These are phyloP conservation scores for Crassisporium funariophilum DNA, from an alignment of 768 basidiomycete genomes.

Conservation along the genomic window DNA sequence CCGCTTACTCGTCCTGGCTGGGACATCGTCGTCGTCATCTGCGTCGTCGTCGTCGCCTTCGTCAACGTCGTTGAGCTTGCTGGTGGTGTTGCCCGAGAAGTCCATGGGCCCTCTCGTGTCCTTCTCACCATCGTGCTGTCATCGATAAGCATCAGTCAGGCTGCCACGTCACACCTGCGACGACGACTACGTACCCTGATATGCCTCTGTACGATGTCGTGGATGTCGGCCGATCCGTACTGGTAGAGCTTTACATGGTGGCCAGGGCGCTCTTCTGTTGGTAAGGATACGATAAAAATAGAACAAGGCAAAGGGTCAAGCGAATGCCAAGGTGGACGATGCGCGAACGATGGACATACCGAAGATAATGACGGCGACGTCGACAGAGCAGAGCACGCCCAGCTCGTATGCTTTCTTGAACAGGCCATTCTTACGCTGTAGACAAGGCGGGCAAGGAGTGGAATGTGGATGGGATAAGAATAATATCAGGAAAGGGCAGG, in stretches of 20 bases:
- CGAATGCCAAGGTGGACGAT: conserved; percentile 12
- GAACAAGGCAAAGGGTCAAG: conserved; percentile 34
- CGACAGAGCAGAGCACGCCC: conserved; percentile 87
- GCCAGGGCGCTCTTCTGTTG: conserved; percentile 71
- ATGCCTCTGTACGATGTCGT: conserved; percentile 71
- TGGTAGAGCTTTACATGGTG: conserved; percentile 83
- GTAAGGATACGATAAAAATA: conserved; percentile 49
- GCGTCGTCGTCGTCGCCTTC: conserved; percentile 45
- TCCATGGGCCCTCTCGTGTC: conserved; percentile 49
- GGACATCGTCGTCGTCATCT: conserved; percentile 41
- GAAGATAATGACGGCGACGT: conserved; percentile 87
- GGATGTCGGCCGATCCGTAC: conserved; percentile 73
- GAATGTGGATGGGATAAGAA: conserved; percentile 19
- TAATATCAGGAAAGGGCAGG: too few species aligned
- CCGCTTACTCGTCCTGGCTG: conserved; percentile 26
- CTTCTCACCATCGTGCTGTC: conserved; percentile 51
- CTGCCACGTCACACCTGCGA: conserved; percentile 2
- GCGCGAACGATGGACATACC: conserved; percentile 31
- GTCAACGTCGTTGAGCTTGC: conserved; percentile 35
- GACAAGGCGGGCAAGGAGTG: conserved; percentile 13
- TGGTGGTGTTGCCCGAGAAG: conserved; percentile 40
- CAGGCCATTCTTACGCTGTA: conserved; percentile 83
- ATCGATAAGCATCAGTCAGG: conserved; percentile 13
- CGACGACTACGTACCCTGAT: conserved; percentile 37
- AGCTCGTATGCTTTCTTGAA: conserved; percentile 93